A percentile compares a stretch with the other conserved stretches of the same genome.
These are phyloP conservation scores for Diutina neorugosa DNA, from an alignment of 1,139 yeast genomes.

Conservation along the genomic window DNA sequence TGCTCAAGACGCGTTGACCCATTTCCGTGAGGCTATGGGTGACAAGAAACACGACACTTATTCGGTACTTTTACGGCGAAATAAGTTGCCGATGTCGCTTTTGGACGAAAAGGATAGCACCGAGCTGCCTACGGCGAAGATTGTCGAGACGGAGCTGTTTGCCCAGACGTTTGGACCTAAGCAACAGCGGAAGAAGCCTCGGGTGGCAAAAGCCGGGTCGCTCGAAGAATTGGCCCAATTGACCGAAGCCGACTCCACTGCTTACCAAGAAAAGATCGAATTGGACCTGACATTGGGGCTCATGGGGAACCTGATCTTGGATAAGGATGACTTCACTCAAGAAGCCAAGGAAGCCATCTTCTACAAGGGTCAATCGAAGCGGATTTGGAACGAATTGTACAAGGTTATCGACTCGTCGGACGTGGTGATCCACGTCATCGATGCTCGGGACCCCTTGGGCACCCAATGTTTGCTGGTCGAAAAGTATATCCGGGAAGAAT, in stretches of 20 bases:
- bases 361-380: constrained; percentile 93
- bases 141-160: constrained; percentile 82
- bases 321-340: constrained; percentile 71
- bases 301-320: constrained; percentile 58
- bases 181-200: constrained; percentile 86
- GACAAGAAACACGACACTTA: constrained; percentile 79
- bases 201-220: constrained; percentile 56
- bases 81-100: constrained; percentile 91
- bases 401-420: constrained; percentile 96
- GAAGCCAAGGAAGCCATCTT: constrained; percentile 94
- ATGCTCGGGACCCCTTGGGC: constrained; percentile 96
- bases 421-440: constrained; percentile 90
- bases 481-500: constrained; percentile 83
- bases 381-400: constrained; percentile 96
- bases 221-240: constrained; percentile 69
- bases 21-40: constrained; percentile 90
- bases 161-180: constrained; percentile 85
- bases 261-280: constrained; percentile 64
- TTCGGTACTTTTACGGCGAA: constrained; percentile 77
- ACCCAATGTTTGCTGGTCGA: constrained; percentile 92
- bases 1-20: constrained; percentile 90
- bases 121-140: constrained; percentile 67
- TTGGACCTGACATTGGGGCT: constrained; percentile 65
- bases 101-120: constrained; percentile 71
- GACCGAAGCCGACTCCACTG: constrained; percentile 46